A percentile compares a stretch with the other conserved stretches of the same genome.
Evolutionary conservation across 257 asterid species (phyloP).

Genomic region (Parsonsia alboflavescens): DNA sequence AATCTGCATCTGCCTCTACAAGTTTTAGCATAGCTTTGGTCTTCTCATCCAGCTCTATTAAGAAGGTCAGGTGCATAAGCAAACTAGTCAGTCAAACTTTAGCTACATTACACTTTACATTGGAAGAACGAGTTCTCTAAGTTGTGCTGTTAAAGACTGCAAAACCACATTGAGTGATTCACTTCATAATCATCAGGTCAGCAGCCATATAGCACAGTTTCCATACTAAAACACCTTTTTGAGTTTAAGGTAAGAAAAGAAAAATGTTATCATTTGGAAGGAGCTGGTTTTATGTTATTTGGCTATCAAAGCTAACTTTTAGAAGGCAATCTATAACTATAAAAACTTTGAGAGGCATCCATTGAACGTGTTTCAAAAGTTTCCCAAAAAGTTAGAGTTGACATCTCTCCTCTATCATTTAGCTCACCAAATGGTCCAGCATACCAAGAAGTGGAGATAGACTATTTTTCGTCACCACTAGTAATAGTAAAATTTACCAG

Average conservation of each 20-base stretch:
- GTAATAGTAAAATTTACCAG: background rate
- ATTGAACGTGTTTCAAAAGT: background rate
- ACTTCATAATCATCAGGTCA: background rate
- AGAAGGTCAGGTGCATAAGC: background rate
- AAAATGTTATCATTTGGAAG: background rate
- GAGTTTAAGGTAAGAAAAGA: background rate
- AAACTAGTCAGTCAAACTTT: background rate
- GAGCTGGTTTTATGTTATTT: background rate
- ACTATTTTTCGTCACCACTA: background rate
- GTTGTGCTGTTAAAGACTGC: background rate
- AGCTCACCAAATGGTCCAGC: background rate
- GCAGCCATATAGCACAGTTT: background rate
- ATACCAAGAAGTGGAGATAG: background rate
- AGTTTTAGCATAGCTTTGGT: conserved; percentile 60
- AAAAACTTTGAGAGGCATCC: background rate
- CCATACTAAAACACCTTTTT: background rate
- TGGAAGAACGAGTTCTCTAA: background rate
- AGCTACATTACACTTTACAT: background rate
- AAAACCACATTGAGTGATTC: background rate
- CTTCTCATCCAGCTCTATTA: conserved; percentile 66
- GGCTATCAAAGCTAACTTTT: conserved; percentile 2
- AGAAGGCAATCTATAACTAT: background rate
- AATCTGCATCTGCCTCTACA: conserved; percentile 81
- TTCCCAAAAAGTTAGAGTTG: background rate
- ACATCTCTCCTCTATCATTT: background rate